Conservation (phyloP, 1,284 basidiomycete species). For the Ceratobasidium sp. region DNA sequence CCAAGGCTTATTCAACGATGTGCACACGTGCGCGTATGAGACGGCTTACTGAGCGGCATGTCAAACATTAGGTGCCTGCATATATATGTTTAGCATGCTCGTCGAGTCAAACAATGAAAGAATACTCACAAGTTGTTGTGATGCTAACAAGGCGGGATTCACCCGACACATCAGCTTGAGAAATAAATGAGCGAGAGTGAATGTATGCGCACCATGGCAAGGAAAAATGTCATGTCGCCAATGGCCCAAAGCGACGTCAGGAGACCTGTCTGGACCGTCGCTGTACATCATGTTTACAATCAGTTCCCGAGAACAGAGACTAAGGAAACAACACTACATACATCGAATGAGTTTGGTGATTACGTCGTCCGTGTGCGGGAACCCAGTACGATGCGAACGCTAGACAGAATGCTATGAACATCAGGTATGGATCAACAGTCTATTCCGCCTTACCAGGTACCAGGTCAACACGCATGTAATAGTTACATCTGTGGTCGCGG, state of each 20-base stretch:
- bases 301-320: background rate
- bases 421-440: no score
- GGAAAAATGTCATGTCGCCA: conserved; percentile 57
- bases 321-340: conserved; percentile 51
- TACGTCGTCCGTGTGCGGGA: conserved; percentile 57
- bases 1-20: no score
- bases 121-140: conserved; percentile 24
- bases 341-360: conserved; percentile 61
- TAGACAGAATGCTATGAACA: conserved; percentile 49
- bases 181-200: no score
- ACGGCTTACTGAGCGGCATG: no score
- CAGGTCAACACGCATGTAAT: conserved; percentile 58
- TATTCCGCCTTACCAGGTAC: conserved; percentile 56
- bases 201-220: no score
- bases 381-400: conserved; percentile 61
- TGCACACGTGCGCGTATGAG: no score
- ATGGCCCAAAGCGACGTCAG: conserved; percentile 57
- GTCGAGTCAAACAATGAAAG: no score
- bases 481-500: conserved; percentile 56
- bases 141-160: conserved; percentile 42
- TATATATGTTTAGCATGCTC: no score
- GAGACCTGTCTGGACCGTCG: conserved; percentile 52
- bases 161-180: no score
- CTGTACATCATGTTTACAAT: background rate
- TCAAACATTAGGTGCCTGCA: no score